Conservation (phyloP, 2,329 filamentous ascomycete genomes). For the Rhinocladiella mackenziei region DNA sequence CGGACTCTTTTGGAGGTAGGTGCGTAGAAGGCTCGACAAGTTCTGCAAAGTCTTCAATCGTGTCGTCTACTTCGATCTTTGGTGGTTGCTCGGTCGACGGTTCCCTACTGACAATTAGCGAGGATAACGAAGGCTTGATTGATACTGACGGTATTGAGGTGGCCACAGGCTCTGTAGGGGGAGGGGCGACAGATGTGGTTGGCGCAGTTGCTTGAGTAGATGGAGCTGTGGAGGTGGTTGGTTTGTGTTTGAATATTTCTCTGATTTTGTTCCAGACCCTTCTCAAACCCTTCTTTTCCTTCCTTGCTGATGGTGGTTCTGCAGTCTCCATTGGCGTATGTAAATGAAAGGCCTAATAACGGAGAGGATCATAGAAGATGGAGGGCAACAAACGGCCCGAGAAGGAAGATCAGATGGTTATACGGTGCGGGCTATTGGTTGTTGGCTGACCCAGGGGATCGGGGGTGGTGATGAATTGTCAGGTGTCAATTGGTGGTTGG, state of each 20-base stretch:
- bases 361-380: conserved; percentile 10
- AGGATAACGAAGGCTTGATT: background rate
- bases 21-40: background rate
- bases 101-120: conserved; percentile 4
- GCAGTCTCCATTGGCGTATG: conserved; percentile 12
- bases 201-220: conserved; percentile 2
- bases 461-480: conserved; percentile 16
- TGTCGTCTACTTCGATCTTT: conserved; percentile 20
- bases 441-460: conserved; percentile 14
- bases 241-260: conserved; percentile 15
- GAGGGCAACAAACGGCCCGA: conserved; percentile 3
- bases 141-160: conserved; percentile 1
- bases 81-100: background rate
- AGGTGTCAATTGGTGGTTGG: conserved; percentile 23
- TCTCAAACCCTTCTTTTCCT: conserved; percentile 26
- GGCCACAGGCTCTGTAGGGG: background rate
- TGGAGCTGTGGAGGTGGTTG: conserved; percentile 1
- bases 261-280: conserved; percentile 25
- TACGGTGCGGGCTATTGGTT: conserved; percentile 16
- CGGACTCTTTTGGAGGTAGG: background rate
- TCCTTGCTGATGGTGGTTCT: conserved; percentile 11
- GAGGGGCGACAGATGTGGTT: background rate
- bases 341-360: conserved; percentile 7
- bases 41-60: conserved; percentile 1
- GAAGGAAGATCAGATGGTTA: conserved; percentile 8